Evolutionary conservation across 2,329 filamentous ascomycete genomes (phyloP).

Genomic region (Metarhizium humberi): DNA sequence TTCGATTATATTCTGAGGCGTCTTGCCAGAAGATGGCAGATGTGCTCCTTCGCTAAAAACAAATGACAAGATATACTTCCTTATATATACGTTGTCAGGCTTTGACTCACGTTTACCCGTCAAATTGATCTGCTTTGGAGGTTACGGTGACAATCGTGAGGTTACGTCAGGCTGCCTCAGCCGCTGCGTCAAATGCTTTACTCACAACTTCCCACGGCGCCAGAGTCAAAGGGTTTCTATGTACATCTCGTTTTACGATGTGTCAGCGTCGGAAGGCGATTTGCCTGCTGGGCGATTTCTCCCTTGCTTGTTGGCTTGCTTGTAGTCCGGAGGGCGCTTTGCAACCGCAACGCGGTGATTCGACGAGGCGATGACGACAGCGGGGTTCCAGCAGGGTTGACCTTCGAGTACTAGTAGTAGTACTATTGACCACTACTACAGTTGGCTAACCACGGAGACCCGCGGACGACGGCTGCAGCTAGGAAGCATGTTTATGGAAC

Average conservation of each 20-base stretch:
- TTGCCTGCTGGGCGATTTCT: not conserved
- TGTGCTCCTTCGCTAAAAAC: not conserved
- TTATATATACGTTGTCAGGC: not conserved
- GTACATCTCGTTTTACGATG: not conserved
- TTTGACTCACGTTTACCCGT: not conserved
- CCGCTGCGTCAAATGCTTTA: not conserved
- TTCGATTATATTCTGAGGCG: not conserved
- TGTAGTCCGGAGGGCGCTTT: not conserved
- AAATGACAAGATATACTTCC: not conserved
- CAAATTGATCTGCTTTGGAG: not conserved
- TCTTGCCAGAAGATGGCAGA: not conserved
- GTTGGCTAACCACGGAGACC: not conserved
- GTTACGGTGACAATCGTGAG: not conserved
- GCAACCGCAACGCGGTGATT: not conserved
- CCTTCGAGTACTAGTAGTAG: no score
- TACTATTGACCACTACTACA: no score
- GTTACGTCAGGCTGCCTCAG: not conserved
- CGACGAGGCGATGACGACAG: not conserved
- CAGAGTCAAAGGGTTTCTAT: no score
- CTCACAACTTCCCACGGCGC: no score
- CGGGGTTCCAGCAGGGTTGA: not conserved
- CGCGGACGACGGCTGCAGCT: not conserved
- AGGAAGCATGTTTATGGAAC: not conserved
- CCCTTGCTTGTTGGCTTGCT: not conserved
- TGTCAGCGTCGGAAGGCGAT: not conserved